Conservation (phyloP, 192 early-diverging fungal genomes). For the Linnemannia exigua region DNA sequence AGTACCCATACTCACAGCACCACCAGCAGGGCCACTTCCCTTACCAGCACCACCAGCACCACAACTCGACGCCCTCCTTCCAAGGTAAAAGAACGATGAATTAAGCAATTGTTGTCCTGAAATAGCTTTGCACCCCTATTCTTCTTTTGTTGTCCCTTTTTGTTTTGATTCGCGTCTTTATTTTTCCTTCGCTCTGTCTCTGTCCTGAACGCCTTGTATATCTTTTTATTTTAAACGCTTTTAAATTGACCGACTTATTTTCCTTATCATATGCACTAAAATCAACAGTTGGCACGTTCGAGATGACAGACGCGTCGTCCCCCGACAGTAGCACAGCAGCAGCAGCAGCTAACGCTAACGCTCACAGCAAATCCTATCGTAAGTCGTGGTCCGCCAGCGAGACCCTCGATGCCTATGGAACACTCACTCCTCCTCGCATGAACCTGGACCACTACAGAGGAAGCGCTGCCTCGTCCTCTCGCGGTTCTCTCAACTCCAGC, state of each 20-base stretch:
- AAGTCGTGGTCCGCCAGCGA: conserved; percentile 46
- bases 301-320: not conserved
- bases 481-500: not conserved
- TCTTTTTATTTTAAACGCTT: not conserved
- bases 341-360: not conserved
- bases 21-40: not conserved
- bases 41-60: conserved; percentile 22
- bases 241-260: not conserved
- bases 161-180: conserved; percentile 19
- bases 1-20: not conserved
- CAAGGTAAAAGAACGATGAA: conserved; percentile 13
- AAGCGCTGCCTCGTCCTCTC: not conserved
- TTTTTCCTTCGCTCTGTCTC: conserved; percentile 4
- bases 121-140: not conserved
- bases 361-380: conserved; percentile 9
- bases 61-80: conserved; percentile 27
- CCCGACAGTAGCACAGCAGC: not conserved
- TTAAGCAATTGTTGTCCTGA: not conserved
- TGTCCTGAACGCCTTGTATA: not conserved
- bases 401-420: conserved; percentile 15
- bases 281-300: not conserved
- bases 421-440: conserved; percentile 37
- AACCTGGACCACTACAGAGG: not conserved
- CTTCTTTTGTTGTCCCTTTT: not conserved
- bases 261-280: not conserved